Conservation (phyloP, 2,329 filamentous ascomycete genomes). For the Venturia aucupariae region DNA sequence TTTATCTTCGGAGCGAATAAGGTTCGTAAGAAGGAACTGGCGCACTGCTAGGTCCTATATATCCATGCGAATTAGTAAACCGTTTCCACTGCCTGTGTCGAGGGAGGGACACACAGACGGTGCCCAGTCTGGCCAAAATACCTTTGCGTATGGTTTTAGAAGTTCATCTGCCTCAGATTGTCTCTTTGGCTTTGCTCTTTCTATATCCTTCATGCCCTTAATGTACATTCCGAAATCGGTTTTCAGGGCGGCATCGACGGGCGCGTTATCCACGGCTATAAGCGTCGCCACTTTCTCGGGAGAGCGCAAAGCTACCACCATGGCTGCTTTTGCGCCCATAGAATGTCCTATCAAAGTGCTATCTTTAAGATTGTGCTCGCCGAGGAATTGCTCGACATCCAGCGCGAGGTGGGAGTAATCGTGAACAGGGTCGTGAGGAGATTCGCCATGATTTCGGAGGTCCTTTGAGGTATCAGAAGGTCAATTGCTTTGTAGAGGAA, state of each 20-base stretch:
- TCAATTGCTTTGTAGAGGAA: neutral
- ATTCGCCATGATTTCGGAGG: slow-evolving; percentile 87
- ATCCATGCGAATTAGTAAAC: slow-evolving; percentile 13
- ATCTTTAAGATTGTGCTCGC: slow-evolving; percentile 57
- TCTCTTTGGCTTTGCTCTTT: slow-evolving; percentile 55
- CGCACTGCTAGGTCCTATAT: slow-evolving; percentile 60
- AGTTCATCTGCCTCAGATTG: slow-evolving; percentile 75
- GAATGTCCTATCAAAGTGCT: slow-evolving; percentile 84
- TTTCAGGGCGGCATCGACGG: slow-evolving; percentile 66
- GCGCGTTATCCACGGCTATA: slow-evolving; percentile 85
- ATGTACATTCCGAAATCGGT: slow-evolving; percentile 73
- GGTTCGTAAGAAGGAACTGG: slow-evolving; percentile 85
- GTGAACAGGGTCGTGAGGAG: slow-evolving; percentile 65
- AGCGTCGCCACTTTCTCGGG: slow-evolving; percentile 61
- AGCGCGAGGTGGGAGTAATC: slow-evolving; percentile 75
- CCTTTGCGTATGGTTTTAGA: slow-evolving; percentile 62
- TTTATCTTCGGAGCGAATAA: slow-evolving; percentile 43
- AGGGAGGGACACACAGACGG: slow-evolving; percentile 9
- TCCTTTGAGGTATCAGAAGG: slow-evolving; percentile 45
- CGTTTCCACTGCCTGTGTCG: neutral
- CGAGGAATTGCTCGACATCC: slow-evolving; percentile 73
- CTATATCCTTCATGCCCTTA: slow-evolving; percentile 73
- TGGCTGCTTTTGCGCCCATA: slow-evolving; percentile 93
- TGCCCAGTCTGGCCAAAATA: slow-evolving; percentile 25
- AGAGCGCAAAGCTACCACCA: slow-evolving; percentile 68